Evolutionary conservation across 2,329 filamentous ascomycete species (phyloP).

Genomic region (Chaetomium sp.): DNA sequence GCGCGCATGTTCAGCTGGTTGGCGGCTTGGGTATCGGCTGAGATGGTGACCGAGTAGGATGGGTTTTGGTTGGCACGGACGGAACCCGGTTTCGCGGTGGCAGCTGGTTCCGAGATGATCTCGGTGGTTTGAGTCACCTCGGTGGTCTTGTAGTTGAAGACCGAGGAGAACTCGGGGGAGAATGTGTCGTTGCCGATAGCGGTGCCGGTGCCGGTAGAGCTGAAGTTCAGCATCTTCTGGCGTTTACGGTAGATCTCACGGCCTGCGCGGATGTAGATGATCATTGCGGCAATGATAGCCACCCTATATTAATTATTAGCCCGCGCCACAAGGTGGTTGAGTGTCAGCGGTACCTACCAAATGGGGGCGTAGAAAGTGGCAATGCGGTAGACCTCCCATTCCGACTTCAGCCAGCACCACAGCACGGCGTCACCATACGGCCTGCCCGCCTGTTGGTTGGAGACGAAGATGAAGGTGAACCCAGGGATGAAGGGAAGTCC

Average conservation of each 20-base stretch:
- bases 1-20: conserved; percentile 17
- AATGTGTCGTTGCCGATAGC: conserved; percentile 47
- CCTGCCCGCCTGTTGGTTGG: conserved; percentile 50
- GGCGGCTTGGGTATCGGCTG: conserved; percentile 39
- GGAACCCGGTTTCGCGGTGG: conserved; percentile 5
- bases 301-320: conserved; percentile 48
- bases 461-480: conserved; percentile 67
- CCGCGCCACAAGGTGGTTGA: not conserved
- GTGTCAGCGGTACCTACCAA: conserved; percentile 52
- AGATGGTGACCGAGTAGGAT: conserved; percentile 56
- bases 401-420: conserved; percentile 77
- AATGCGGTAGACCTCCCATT: conserved; percentile 73
- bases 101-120: conserved; percentile 26
- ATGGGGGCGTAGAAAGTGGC: conserved; percentile 73
- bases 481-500: conserved; percentile 73
- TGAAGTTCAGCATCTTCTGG: conserved; percentile 60
- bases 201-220: conserved; percentile 42
- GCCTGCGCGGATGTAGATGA: conserved; percentile 67
- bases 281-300: conserved; percentile 60
- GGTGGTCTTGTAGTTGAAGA: conserved; percentile 57
- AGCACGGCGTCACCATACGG: conserved; percentile 75
- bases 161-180: conserved; percentile 44
- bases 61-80: conserved; percentile 36
- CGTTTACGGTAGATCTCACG: conserved; percentile 68
- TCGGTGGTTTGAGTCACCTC: conserved; percentile 47